Evolutionary conservation across 768 basidiomycete species (phyloP), one percentile per base, ranked within the genome.

Genomic region (Rubroboletus satanas): DNA sequence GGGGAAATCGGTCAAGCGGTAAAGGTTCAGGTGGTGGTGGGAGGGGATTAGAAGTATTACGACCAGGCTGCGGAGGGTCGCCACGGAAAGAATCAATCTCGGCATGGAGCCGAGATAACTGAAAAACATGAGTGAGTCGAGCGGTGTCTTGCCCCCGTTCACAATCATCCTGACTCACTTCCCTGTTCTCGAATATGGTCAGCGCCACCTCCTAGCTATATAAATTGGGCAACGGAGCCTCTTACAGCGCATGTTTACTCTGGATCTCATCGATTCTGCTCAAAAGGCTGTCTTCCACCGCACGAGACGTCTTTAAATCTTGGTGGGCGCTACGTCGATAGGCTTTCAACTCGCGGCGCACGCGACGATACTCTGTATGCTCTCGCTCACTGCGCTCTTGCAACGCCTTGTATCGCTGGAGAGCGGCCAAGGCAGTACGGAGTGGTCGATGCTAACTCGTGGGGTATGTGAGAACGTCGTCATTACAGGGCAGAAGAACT

Each of bases 21-120:
- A 83, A 65, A 3, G 80, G 82, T 52, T 79, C 75, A 12, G 83
- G 83, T n/a, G 83, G 83, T 39, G 71, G 66, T 23, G 83, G 83
- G 18, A 84, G 74, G 5, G 83, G 83, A 60, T 83, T 83, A 36
- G 66, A 64, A 47, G 63, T 62, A 54, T 73, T 68, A 47, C 61
- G 70, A 59, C 61, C 70, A 41, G 62, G 66, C 6, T 63, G 60
- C 37, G 70, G 60, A 43, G 67, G 65, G 11, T 67, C 56, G 15
- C 70, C 71, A 52, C 63, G 66, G 17, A 77, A 71, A 21, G 70
- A 66, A 55, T 74, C 68, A 7, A 78, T 62, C 56, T 77, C 67
- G 31, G 69, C 57, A 55, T 75, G 69, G n/a, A 71, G 62, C 44
- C 57, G 63, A 59, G 69, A 71, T 46, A 71, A 45, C 69, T 71